Conservation (phyloP, 176 grass and related monocot genomes). For the Avena atlantica region DNA sequence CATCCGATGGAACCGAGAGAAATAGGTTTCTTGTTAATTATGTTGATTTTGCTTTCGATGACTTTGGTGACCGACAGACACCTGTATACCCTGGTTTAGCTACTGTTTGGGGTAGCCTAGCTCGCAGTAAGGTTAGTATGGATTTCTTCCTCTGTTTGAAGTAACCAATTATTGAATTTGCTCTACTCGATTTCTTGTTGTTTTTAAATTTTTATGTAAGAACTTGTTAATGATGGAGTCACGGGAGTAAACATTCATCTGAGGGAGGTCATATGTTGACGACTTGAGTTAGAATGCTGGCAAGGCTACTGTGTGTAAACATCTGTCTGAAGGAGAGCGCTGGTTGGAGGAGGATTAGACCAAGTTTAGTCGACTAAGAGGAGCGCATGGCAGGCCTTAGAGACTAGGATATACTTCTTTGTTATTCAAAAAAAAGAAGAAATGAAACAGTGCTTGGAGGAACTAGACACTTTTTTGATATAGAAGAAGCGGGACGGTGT, state of each 20-base stretch:
- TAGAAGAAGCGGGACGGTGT: too few relatives aligned
- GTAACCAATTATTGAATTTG: slow-evolving; percentile 28
- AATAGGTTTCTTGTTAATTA: slow-evolving; percentile 97
- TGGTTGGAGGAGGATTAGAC: neutral
- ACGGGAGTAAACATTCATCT: slow-evolving; percentile 5
- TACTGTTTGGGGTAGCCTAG: slow-evolving; percentile 99
- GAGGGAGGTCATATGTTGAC: neutral
- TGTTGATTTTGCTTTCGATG: slow-evolving; percentile 95
- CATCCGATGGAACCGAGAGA: slow-evolving; percentile 93
- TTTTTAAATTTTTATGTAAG: slow-evolving; percentile 19
- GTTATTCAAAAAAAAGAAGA: neutral
- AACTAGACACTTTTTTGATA: too few relatives aligned
- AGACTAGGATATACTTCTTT: neutral
- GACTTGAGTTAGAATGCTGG: neutral
- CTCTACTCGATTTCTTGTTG: slow-evolving; percentile 6
- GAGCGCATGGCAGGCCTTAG: neutral
- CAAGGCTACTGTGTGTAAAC: neutral
- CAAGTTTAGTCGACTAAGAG: neutral
- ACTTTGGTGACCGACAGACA: slow-evolving; percentile 88
- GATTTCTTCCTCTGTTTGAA: slow-evolving; percentile 37
- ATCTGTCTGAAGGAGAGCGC: neutral
- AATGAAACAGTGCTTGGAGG: too few relatives aligned
- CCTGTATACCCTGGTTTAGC: slow-evolving; percentile 98
- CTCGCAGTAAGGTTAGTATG: slow-evolving; percentile 90
- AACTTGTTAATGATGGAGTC: neutral